Evolutionary conservation across 768 basidiomycete species (phyloP).

Genomic region (Collybiopsis luxurians): DNA sequence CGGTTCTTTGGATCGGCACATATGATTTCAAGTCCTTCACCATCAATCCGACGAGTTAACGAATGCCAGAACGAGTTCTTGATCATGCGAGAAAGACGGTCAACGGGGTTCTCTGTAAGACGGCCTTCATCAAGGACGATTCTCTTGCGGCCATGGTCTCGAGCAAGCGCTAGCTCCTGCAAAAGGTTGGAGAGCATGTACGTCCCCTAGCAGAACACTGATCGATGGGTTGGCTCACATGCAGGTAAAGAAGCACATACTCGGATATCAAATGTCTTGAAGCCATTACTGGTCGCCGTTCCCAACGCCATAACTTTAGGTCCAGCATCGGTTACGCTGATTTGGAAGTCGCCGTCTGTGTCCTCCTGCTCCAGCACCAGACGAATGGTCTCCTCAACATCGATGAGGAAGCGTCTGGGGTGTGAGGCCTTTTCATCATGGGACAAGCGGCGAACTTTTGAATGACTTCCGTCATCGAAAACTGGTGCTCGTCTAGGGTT

Average conservation of each 20-base stretch:
- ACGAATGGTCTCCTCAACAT: slow-evolving; percentile 97
- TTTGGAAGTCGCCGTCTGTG: slow-evolving; percentile 95
- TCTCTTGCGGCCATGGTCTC: slow-evolving; percentile 91
- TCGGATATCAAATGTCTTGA: slow-evolving; percentile 95
- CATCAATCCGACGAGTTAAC: slow-evolving; percentile 93
- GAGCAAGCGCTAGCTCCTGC: slow-evolving; percentile 96
- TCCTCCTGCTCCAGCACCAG: slow-evolving; percentile 97
- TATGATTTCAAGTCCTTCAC: slow-evolving; percentile 95
- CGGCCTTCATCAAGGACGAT: slow-evolving; percentile 99
- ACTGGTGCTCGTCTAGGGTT: slow-evolving; percentile 67
- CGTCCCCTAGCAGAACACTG: slow-evolving; percentile 66
- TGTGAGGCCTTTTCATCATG: slow-evolving; percentile 87
- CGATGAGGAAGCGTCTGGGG: slow-evolving; percentile 90
- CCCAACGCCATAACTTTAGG: slow-evolving; percentile 96
- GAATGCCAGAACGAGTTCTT: slow-evolving; percentile 98
- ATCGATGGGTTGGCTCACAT: neutral
- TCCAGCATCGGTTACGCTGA: slow-evolving; percentile 93
- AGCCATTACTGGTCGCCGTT: slow-evolving; percentile 96
- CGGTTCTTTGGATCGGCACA: slow-evolving; percentile 98
- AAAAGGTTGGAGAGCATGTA: slow-evolving; percentile 99
- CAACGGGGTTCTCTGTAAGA: slow-evolving; percentile 95
- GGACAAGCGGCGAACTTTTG: slow-evolving; percentile 76
- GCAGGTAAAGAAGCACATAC: slow-evolving; percentile 38
- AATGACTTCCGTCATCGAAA: slow-evolving; percentile 77
- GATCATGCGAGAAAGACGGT: slow-evolving; percentile 96